Evolutionary conservation across 2,329 filamentous ascomycete species (phyloP), one percentile per base, ranked within the genome.

Genomic region (Leptographium lundbergii): DNA sequence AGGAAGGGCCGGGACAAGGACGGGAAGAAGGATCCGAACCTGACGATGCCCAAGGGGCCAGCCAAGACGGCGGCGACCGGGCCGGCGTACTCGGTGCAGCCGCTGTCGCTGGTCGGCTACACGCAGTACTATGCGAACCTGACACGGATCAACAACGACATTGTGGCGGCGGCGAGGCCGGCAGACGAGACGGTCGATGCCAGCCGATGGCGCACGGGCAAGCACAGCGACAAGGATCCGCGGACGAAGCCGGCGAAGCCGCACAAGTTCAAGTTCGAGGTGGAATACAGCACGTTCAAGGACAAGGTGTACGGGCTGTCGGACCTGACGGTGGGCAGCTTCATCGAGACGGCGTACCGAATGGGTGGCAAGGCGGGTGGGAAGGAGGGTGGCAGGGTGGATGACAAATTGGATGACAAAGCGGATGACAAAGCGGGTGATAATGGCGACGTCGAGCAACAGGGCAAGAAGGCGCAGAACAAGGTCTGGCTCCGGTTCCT

Each of bases 81-180:
- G 0, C 94, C 94, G 0, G 94, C 89, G 9, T 97, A 99, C 72
- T 90, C 86, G 24, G 84, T 87, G 9, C 94, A 99, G 69, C 77
- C 89, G 0, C 76, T 97, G 45, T 88, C 89, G 0, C 77, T 91
- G 62, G 78, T 87, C 3, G 84, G 89, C 6, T 96, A 90, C 71
- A 90, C 84, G 4, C 94, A 99, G 67, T 96, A 95, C 71, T 96
- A 84, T 71, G 91, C 92, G 61, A 99, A 99, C 70, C 75, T 99
- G n/a, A 97, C 92, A 0, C 75, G 82, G 60, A 86, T 96, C 72
- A 95, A 97, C 73, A 88, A 91, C 65, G 82, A 88, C 61, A 78
- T 84, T 13, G 24, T 29, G 54, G 67, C 71, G 1, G 62, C 61
- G 2, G 63, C 72, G 6, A 67, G 70, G 3, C 63, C 67, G 3